phyloP scores from a whole-genome alignment of 495 filamentous ascomycete genomes.

The Penicillium parvum region DNA sequence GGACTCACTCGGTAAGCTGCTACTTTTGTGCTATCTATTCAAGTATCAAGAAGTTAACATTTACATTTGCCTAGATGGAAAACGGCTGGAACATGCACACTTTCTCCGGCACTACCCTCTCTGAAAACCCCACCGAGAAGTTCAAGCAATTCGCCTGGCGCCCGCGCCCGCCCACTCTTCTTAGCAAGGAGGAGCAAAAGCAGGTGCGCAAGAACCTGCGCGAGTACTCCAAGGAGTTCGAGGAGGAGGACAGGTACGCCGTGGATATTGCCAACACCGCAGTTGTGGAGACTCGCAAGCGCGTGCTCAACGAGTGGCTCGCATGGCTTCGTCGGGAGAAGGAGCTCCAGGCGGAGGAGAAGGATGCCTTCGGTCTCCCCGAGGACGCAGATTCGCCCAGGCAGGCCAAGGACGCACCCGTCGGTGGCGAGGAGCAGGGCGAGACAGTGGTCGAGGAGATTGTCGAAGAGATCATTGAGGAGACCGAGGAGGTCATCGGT shows the following conservation, averaged over 20 bases:
- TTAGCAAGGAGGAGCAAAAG: conserved; percentile 94
- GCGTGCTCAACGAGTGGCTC: conserved; percentile 82
- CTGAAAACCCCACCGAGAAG: conserved; percentile 89
- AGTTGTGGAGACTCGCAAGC: conserved; percentile 81
- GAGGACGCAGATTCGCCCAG: conserved; percentile 56
- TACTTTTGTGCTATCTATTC: not conserved
- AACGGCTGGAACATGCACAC: conserved; percentile 98
- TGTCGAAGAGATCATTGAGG: conserved; percentile 91
- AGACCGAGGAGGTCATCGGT: conserved; percentile 75
- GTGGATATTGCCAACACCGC: conserved; percentile 89
- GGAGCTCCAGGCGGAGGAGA: conserved; percentile 69
- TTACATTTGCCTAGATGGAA: conserved; percentile 70
- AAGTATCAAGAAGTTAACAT: not conserved
- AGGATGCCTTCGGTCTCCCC: conserved; percentile 60
- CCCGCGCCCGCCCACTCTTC: conserved; percentile 80
- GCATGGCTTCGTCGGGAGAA: conserved; percentile 76
- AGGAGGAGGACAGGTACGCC: conserved; percentile 88
- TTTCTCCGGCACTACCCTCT: conserved; percentile 83
- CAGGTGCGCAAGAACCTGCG: conserved; percentile 95
- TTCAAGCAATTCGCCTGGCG: conserved; percentile 98
- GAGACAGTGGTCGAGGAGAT: conserved; percentile 79
- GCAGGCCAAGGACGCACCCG: conserved; percentile 44
- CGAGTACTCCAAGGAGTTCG: conserved; percentile 91
- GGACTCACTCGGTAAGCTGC: conserved; percentile 83
- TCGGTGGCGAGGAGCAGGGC: conserved; percentile 53